phyloP scores from a whole-genome alignment of 208 protist species.

The Leishmania lainsoni region DNA sequence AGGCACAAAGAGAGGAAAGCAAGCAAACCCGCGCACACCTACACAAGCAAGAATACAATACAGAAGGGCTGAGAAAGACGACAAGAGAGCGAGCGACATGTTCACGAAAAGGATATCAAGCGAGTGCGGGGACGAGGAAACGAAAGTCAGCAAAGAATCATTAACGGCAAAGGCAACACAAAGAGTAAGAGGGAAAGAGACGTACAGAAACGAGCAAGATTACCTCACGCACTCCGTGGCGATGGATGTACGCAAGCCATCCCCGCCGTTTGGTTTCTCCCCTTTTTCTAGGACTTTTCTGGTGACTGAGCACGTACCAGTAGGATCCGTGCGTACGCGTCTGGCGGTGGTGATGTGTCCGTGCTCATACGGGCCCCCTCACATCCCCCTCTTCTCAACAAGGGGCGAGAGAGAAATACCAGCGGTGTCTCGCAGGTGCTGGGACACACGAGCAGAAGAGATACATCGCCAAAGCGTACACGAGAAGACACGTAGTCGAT shows the following conservation, averaged over 20 bases:
- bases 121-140: neutral
- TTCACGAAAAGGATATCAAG: neutral
- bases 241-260: neutral
- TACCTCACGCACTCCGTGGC: neutral
- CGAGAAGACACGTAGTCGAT: neutral
- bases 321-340: neutral
- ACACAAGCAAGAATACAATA: neutral
- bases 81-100: neutral
- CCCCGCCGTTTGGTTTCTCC: neutral
- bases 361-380: neutral
- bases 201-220: neutral
- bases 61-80: neutral
- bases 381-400: neutral
- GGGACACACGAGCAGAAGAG: neutral
- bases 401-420: neutral
- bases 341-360: neutral
- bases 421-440: neutral
- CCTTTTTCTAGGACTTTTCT: too few species aligned
- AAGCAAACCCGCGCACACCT: neutral
- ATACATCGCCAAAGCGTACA: neutral
- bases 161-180: neutral
- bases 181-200: neutral
- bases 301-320: neutral
- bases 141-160: neutral
- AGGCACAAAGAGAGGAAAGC: neutral